A percentile compares a stretch with the other conserved stretches of the same genome.
phyloP scores from a whole-genome alignment of 768 basidiomycete species.

The Lactarius hengduanensis region DNA sequence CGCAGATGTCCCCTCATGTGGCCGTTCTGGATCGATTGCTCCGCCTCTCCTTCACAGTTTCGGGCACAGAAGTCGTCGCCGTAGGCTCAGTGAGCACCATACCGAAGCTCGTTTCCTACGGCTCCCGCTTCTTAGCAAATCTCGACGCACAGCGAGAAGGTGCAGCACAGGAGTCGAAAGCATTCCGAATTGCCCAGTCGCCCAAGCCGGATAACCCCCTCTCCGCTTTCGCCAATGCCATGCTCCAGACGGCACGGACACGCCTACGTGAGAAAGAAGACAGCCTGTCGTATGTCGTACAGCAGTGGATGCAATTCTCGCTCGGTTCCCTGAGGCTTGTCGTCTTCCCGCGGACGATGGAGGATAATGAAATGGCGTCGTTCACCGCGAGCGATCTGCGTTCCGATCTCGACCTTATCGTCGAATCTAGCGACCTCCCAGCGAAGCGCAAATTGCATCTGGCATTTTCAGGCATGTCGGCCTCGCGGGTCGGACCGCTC shows the following conservation, averaged over 20 bases:
- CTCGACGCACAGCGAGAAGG: slow-evolving; percentile 71
- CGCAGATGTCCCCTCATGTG: slow-evolving; percentile 44
- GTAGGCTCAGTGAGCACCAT: slow-evolving; percentile 72
- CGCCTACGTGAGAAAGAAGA: slow-evolving; percentile 68
- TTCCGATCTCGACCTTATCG: slow-evolving; percentile 66
- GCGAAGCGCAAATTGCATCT: slow-evolving; percentile 65
- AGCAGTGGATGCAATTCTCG: slow-evolving; percentile 71
- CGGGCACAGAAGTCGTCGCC: slow-evolving; percentile 63
- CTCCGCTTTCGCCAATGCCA: slow-evolving; percentile 82
- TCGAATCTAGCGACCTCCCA: slow-evolving; percentile 49
- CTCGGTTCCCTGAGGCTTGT: slow-evolving; percentile 64
- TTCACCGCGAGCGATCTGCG: slow-evolving; percentile 66
- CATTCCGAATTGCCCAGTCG: slow-evolving; percentile 68
- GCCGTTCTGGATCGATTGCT: slow-evolving; percentile 52
- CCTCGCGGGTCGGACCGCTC: slow-evolving; percentile 68
- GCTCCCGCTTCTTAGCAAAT: slow-evolving; percentile 71
- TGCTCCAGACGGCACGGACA: slow-evolving; percentile 70
- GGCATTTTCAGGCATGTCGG: slow-evolving; percentile 72
- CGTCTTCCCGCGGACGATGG: slow-evolving; percentile 77
- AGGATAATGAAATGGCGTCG: slow-evolving; percentile 73
- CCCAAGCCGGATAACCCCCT: slow-evolving; percentile 78
- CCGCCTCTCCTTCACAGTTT: slow-evolving; percentile 71
- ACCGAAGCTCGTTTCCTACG: slow-evolving; percentile 72
- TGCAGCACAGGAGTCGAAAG: slow-evolving; percentile 74
- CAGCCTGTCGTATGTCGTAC: slow-evolving; percentile 58